These are phyloP conservation scores for Termitomyces heimii DNA, from an alignment of 768 basidiomycete genomes.

Conservation along the genomic window DNA sequence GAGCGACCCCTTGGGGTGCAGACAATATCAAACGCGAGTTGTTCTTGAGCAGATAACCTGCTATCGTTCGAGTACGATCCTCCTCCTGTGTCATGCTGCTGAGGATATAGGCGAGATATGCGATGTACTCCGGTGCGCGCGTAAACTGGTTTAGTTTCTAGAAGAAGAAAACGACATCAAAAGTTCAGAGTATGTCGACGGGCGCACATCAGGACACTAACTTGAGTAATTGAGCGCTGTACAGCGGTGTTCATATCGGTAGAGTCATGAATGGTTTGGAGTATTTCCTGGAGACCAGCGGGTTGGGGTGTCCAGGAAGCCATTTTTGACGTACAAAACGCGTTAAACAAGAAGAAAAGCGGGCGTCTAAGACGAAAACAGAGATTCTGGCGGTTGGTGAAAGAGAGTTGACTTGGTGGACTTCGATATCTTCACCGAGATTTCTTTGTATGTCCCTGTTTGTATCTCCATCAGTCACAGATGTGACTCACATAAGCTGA, in stretches of 20 bases:
- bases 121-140: slow-evolving; percentile 88
- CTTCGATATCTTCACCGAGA: slow-evolving; percentile 18
- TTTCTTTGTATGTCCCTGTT: slow-evolving; percentile 19
- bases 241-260: slow-evolving; percentile 71
- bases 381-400: slow-evolving; percentile 18
- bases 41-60: slow-evolving; percentile 96
- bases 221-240: slow-evolving; percentile 81
- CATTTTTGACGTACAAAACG: slow-evolving; percentile 43
- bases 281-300: slow-evolving; percentile 85
- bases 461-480: slow-evolving; percentile 8
- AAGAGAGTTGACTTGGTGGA: slow-evolving; percentile 6
- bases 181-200: slow-evolving; percentile 16
- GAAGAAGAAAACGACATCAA: slow-evolving; percentile 7
- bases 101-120: slow-evolving; percentile 93
- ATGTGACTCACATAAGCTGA: slow-evolving; percentile 13
- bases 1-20: slow-evolving; percentile 57
- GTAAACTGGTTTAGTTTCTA: slow-evolving; percentile 88
- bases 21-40: slow-evolving; percentile 76
- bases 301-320: slow-evolving; percentile 81
- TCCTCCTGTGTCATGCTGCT: slow-evolving; percentile 76
- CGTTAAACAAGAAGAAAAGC: slow-evolving; percentile 24
- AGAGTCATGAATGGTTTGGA: slow-evolving; percentile 87
- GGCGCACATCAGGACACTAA: slow-evolving; percentile 28
- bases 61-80: slow-evolving; percentile 91
- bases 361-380: slow-evolving; percentile 16